phyloP scores from a whole-genome alignment of 495 filamentous ascomycete genomes.

The Aspergillus sclerotioniger region DNA sequence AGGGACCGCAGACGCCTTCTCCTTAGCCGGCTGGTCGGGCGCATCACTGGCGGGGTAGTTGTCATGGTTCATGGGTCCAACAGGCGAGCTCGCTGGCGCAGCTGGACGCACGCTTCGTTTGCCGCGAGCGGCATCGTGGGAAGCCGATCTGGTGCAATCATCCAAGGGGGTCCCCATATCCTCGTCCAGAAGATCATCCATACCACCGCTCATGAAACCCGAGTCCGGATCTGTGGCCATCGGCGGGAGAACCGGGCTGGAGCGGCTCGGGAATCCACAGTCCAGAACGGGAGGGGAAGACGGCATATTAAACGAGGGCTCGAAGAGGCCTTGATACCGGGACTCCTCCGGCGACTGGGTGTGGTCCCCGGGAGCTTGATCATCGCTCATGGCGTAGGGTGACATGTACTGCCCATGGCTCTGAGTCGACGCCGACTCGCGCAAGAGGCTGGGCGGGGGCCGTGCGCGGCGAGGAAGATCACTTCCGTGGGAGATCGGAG shows the following conservation, averaged over 20 bases:
- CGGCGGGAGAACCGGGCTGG: slow-evolving; percentile 71
- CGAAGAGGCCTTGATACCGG: slow-evolving; percentile 48
- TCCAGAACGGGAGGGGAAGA: slow-evolving; percentile 77
- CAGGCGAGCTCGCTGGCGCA: slow-evolving; percentile 32
- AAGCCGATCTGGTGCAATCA: slow-evolving; percentile 27
- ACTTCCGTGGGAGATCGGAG: slow-evolving; percentile 61
- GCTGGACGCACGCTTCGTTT: slow-evolving; percentile 43
- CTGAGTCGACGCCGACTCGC: slow-evolving; percentile 43
- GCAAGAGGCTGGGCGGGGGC: slow-evolving; percentile 37
- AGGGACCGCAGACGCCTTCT: slow-evolving; percentile 18
- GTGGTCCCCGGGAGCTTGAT: slow-evolving; percentile 24
- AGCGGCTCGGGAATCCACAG: slow-evolving; percentile 54
- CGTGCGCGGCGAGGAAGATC: slow-evolving; percentile 33
- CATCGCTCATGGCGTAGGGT: slow-evolving; percentile 47
- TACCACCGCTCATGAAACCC: slow-evolving; percentile 74
- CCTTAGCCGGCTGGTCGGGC: slow-evolving; percentile 19
- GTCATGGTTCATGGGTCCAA: slow-evolving; percentile 21
- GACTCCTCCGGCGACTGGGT: slow-evolving; percentile 46
- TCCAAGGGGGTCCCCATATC: slow-evolving; percentile 44
- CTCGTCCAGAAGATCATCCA: slow-evolving; percentile 59
- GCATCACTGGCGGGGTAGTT: slow-evolving; percentile 21
- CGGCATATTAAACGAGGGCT: slow-evolving; percentile 58
- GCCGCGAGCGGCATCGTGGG: slow-evolving; percentile 40
- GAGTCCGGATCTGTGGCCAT: slow-evolving; percentile 65
- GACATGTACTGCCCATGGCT: slow-evolving; percentile 42